phyloP scores from a whole-genome alignment of 768 basidiomycete species.

The Termitomyces sp. region DNA sequence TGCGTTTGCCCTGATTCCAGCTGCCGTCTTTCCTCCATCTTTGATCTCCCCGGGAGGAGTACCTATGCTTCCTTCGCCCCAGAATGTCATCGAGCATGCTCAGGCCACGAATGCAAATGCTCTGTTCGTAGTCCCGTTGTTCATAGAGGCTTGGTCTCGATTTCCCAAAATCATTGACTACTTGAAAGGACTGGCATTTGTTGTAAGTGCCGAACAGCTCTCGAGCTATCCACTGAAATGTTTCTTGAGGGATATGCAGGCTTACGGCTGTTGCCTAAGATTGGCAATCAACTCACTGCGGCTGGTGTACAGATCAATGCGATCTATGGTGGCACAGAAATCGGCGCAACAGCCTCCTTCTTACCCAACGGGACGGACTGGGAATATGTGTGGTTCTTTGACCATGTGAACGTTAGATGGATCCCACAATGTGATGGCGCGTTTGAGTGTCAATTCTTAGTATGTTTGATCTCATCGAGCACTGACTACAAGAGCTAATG shows the following conservation, averaged over 20 bases:
- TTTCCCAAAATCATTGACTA: constrained; percentile 18
- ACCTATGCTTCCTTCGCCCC: constrained; percentile 30
- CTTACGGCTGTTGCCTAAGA: constrained; percentile 23
- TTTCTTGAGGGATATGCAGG: constrained; percentile 23
- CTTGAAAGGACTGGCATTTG: constrained; percentile 19
- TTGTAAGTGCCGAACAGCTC: too few relatives aligned
- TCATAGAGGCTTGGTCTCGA: constrained; percentile 26
- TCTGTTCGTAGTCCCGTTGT: constrained; percentile 23
- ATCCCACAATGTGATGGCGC: background rate
- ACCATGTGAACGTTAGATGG: background rate
- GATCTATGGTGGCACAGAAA: constrained; percentile 29
- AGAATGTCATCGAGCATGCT: constrained; percentile 26
- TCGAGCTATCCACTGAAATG: too few relatives aligned
- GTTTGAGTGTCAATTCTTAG: background rate
- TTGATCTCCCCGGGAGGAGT: constrained; percentile 5
- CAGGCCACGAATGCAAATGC: constrained; percentile 15
- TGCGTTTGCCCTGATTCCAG: background rate
- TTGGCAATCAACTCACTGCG: constrained; percentile 24
- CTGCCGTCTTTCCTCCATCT: constrained; percentile 23
- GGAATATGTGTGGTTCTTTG: constrained; percentile 6
- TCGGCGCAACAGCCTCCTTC: constrained; percentile 18
- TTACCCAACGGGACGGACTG: constrained; percentile 17
- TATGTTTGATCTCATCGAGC: background rate
- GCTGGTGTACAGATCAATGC: constrained; percentile 24
- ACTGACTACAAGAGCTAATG: too few relatives aligned